A percentile compares a stretch with the other conserved stretches of the same genome.
Conservation (phyloP, 352 stramenopile species). For the Globisporangium parvum region DNA sequence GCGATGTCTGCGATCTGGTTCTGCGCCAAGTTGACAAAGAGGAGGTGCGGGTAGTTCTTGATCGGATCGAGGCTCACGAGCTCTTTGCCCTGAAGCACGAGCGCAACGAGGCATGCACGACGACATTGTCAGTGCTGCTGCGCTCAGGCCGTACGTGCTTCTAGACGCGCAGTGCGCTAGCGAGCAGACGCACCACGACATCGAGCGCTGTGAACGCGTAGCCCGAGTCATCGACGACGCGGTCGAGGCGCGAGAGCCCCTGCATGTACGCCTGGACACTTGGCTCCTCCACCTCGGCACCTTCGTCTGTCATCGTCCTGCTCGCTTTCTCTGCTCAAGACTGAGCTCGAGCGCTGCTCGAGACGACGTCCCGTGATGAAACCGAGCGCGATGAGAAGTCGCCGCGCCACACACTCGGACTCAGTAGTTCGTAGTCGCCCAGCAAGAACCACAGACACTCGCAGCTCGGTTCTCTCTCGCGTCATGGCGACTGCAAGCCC, state of each 20-base stretch:
- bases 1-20: slow-evolving; percentile 58
- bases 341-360: no score
- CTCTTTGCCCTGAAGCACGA: slow-evolving; percentile 32
- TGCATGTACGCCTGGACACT: slow-evolving; percentile 48
- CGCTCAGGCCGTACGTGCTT: not conserved
- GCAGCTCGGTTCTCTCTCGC: not conserved
- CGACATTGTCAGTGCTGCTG: not conserved
- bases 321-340: not conserved
- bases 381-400: not conserved
- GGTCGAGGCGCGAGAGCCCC: slow-evolving; percentile 67
- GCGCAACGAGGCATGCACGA: not conserved
- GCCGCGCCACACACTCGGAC: no score
- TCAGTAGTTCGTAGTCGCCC: no score
- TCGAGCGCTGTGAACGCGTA: slow-evolving; percentile 75
- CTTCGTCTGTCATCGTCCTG: not conserved
- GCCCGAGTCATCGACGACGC: slow-evolving; percentile 64
- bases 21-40: slow-evolving; percentile 62
- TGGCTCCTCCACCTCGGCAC: slow-evolving; percentile 23
- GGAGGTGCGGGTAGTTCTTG: slow-evolving; percentile 53
- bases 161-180: not conserved
- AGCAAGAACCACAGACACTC: not conserved
- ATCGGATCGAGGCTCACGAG: slow-evolving; percentile 53
- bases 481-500: slow-evolving; percentile 7
- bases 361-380: not conserved
- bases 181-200: slow-evolving; percentile 27